Evolutionary conservation across 2,329 filamentous ascomycete species (phyloP).

Genomic region (Pseudopyricularia cyperi): DNA sequence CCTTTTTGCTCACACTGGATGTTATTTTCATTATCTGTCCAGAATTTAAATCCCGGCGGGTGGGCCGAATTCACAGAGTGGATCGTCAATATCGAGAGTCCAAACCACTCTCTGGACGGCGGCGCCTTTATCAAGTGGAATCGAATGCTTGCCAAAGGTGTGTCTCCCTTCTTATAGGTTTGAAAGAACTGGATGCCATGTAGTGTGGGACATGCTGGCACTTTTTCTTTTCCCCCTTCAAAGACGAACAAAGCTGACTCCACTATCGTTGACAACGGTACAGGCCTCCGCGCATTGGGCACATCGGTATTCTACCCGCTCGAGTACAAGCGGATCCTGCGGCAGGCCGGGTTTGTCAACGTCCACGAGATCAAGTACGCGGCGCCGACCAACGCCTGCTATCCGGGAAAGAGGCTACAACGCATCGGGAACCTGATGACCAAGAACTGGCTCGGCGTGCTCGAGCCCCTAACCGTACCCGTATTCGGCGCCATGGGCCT

Average conservation of each 20-base stretch:
- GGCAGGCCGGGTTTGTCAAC: constrained; percentile 16
- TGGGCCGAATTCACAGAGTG: constrained; percentile 23
- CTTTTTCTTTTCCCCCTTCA: too few relatives aligned
- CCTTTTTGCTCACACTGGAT: too few relatives aligned
- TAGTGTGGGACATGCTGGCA: too few relatives aligned
- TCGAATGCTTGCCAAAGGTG: constrained; percentile 13
- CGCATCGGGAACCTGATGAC: constrained; percentile 16
- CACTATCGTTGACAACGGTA: neutral
- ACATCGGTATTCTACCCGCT: constrained; percentile 17
- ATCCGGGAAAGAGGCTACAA: constrained; percentile 16
- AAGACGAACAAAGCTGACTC: neutral
- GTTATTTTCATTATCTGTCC: too few relatives aligned
- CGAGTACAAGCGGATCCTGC: constrained; percentile 13
- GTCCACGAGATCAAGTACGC: constrained; percentile 14
- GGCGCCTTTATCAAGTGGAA: constrained; percentile 18
- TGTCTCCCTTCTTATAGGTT: neutral
- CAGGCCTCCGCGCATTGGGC: constrained; percentile 15
- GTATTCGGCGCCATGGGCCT: constrained; percentile 13
- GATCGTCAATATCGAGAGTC: constrained; percentile 16
- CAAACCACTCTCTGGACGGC: constrained; percentile 17
- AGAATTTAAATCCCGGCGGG: constrained; percentile 19
- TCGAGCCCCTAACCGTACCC: constrained; percentile 12
- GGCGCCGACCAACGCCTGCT: constrained; percentile 16
- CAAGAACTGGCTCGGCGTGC: constrained; percentile 13
- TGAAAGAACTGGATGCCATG: too few relatives aligned